A percentile compares a stretch with the other conserved stretches of the same genome.
Conservation (phyloP, 2,329 filamentous ascomycete genomes). For the Kalaharituber pfeilii region DNA sequence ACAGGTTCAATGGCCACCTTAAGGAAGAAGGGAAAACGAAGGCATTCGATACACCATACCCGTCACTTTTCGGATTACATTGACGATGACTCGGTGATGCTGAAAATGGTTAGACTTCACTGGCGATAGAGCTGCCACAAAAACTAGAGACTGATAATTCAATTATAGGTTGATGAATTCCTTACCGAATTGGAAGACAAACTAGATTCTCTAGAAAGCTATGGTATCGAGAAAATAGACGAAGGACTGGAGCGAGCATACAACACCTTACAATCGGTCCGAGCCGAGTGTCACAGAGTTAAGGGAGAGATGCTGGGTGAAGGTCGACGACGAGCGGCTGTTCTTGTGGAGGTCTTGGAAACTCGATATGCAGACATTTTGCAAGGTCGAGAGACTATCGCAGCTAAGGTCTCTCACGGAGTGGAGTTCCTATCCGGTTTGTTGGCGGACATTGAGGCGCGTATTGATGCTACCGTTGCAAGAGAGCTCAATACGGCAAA, state of each 20-base stretch:
- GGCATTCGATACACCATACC: conserved; percentile 13
- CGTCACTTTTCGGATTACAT: conserved; percentile 17
- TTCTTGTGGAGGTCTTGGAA: conserved; percentile 88
- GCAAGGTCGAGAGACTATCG: conserved; percentile 65
- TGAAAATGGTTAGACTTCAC: conserved; percentile 17
- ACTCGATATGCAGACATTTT: conserved; percentile 72
- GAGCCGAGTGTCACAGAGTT: conserved; percentile 65
- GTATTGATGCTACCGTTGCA: conserved; percentile 68
- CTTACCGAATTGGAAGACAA: conserved; percentile 71
- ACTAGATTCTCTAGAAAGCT: conserved; percentile 74
- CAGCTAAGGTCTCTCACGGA: conserved; percentile 78
- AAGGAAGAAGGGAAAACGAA: conserved; percentile 4
- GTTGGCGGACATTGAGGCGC: conserved; percentile 66
- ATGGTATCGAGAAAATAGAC: conserved; percentile 40
- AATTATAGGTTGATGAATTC: conserved; percentile 56
- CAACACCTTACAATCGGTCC: conserved; percentile 67
- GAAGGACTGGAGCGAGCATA: conserved; percentile 35
- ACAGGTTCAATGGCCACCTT: background rate
- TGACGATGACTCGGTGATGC: conserved; percentile 15
- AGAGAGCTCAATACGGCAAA: conserved; percentile 57
- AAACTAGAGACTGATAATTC: background rate
- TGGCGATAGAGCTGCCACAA: background rate
- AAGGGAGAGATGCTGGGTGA: conserved; percentile 81
- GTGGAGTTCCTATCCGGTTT: conserved; percentile 74
- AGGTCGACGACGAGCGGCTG: conserved; percentile 62